phyloP scores from a whole-genome alignment of 2,329 filamentous ascomycete species.

The Colletotrichum sp. region DNA sequence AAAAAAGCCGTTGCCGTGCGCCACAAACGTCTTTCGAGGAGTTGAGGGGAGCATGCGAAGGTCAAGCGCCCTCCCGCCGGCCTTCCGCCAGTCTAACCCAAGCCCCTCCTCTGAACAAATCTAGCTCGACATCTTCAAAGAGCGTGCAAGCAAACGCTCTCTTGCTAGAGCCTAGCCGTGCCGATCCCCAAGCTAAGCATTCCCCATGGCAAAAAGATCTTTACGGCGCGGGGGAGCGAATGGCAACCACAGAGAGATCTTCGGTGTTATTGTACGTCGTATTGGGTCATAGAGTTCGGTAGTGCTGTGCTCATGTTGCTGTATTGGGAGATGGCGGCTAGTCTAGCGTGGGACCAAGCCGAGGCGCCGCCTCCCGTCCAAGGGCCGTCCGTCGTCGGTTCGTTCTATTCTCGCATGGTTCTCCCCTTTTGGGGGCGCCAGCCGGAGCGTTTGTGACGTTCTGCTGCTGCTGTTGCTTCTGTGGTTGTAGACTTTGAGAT shows the following conservation, averaged over 20 bases:
- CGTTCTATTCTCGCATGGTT: background rate
- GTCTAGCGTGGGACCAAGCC: background rate
- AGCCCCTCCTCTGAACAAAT: background rate
- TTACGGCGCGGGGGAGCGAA: background rate
- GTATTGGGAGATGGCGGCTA: background rate
- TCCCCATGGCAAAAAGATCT: background rate
- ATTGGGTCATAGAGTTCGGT: background rate
- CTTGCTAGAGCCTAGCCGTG: background rate
- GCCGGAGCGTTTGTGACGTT: background rate
- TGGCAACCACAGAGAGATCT: background rate
- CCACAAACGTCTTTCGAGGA: background rate
- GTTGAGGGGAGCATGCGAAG: background rate
- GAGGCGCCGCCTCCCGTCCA: background rate
- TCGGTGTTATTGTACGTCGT: background rate
- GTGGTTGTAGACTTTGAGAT: background rate
- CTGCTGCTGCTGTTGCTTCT: background rate
- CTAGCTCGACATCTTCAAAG: background rate
- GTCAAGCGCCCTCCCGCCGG: background rate
- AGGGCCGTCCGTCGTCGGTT: background rate
- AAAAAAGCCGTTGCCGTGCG: background rate
- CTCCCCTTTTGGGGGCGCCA: background rate
- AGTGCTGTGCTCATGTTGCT: background rate
- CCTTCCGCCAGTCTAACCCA: background rate
- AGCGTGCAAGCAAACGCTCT: background rate
- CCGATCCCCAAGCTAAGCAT: background rate